A percentile compares a stretch with the other conserved stretches of the same genome.
Evolutionary conservation across 768 basidiomycete genomes (phyloP).

Genomic region (Candolleomyces efflorescens): DNA sequence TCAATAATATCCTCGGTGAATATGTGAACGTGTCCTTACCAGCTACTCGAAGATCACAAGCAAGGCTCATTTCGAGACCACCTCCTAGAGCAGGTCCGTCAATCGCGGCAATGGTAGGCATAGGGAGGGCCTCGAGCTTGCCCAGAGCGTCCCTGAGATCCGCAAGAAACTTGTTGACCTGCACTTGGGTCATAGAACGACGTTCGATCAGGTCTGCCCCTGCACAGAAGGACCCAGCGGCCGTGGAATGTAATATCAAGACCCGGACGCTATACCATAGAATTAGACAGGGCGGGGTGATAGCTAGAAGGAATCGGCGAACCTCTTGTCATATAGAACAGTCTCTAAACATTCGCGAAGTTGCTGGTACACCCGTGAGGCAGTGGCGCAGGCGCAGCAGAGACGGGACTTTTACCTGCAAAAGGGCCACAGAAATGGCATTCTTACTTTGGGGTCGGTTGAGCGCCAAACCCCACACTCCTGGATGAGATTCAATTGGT

Average conservation of each 20-base stretch:
- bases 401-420: constrained; percentile 43
- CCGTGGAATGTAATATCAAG: constrained; percentile 78
- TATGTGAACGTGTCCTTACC: constrained; percentile 41
- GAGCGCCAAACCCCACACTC: constrained; percentile 70
- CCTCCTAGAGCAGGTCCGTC: constrained; percentile 93
- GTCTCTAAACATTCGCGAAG: constrained; percentile 63
- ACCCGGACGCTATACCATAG: constrained; percentile 55
- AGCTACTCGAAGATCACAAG: constrained; percentile 88
- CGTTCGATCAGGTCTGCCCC: constrained; percentile 89
- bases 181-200: constrained; percentile 69
- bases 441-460: constrained; percentile 84
- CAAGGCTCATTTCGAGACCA: constrained; percentile 83
- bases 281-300: constrained; percentile 4
- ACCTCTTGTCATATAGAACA: constrained; percentile 67
- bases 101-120: constrained; percentile 90
- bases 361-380: constrained; percentile 44
- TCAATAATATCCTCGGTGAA: background rate
- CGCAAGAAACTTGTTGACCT: constrained; percentile 75
- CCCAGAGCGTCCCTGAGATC: constrained; percentile 69
- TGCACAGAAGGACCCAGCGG: constrained; percentile 80
- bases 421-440: constrained; percentile 72
- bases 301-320: constrained; percentile 9
- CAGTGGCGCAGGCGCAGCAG: constrained; percentile 4
- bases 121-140: constrained; percentile 74
- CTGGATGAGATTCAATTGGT: constrained; percentile 49